phyloP scores from a whole-genome alignment of 352 stramenopile genomes.

The Phytophthora sp. region DNA sequence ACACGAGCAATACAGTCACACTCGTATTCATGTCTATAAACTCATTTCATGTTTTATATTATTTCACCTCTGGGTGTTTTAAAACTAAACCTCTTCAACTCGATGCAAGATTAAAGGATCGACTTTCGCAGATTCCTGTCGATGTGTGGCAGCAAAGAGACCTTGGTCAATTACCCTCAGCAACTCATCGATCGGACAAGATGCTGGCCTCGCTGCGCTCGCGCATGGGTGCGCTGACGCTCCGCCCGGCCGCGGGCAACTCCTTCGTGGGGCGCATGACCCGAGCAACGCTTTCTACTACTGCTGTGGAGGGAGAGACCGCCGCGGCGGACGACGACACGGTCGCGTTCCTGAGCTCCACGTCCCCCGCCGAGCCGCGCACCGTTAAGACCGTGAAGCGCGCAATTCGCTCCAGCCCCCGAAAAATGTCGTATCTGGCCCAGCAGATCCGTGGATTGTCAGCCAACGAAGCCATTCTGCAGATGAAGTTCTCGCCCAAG shows the following conservation, averaged over 20 bases:
- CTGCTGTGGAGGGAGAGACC: slow-evolving; percentile 26
- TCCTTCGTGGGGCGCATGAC: slow-evolving; percentile 31
- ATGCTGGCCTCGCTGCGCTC: slow-evolving; percentile 72
- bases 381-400: slow-evolving; percentile 84
- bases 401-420: slow-evolving; percentile 79
- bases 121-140: background rate
- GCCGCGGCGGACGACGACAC: slow-evolving; percentile 49
- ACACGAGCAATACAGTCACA: too few species aligned
- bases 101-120: background rate
- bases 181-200: slow-evolving; percentile 23
- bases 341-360: slow-evolving; percentile 66
- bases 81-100: slow-evolving; percentile 8
- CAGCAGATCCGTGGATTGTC: slow-evolving; percentile 83
- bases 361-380: slow-evolving; percentile 56
- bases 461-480: slow-evolving; percentile 76
- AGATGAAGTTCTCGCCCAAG: slow-evolving; percentile 91
- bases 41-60: too few species aligned
- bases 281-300: slow-evolving; percentile 51
- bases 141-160: slow-evolving; percentile 37
- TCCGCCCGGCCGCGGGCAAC: slow-evolving; percentile 48
- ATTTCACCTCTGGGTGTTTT: background rate
- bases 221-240: slow-evolving; percentile 62
- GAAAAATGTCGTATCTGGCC: slow-evolving; percentile 83
- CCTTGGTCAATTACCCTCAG: slow-evolving; percentile 14
- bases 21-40: slow-evolving; percentile 21